Base-by-base conservation (phyloP, 2,329 filamentous ascomycete species). In the Cordyceps sp. region DNA sequence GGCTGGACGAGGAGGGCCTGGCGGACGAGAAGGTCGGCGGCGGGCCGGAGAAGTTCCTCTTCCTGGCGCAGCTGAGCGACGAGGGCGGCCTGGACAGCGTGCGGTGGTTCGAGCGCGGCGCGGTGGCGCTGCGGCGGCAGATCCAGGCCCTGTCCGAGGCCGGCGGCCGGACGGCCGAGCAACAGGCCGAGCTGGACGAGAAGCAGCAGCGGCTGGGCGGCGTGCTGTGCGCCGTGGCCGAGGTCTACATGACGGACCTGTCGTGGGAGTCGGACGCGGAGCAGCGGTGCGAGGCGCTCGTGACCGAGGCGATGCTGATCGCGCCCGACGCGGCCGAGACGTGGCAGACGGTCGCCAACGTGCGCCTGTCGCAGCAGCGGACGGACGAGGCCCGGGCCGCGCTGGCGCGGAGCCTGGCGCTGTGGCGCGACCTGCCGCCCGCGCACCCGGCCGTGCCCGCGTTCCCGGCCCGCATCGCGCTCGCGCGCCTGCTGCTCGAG, bases 231-330 rank as follows among this genome's bases (percentile, higher is more conserved):
- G 84, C 82, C 19, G 83, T 96, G 37, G 77, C 83, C 6, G 90
- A 98, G 59, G 84, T 98, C 31, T 98, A 94, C 63, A 98, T 98
- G 90, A 98, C 90, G 10, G 90, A 98, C 59, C 60, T 96, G 45
- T 90, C 81, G 46, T 90, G 71, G 83, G 86, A 94, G 56, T 73
- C 76, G 32, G 85, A 94, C 48, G 90, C 88, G 5, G 90, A 98
- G 59, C 62, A 70, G 42, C 72, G 78, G 42, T 98, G 92, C 61
- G 88, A 98, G 57, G 62, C 72, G 5, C 73, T 93, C 36, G 73
- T 96, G 40, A 93, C 86, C 6, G 85, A 98, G 59, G 90, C 90
- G 18, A 76, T 90, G 35, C 62, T 93, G 45, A 72, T 92, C 38
- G 81, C 81, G 36, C 85, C 88, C 4, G 69, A 78, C 34, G 77